Base-by-base conservation (phyloP, 768 basidiomycete genomes). In the Amanita fuliginea region DNA sequence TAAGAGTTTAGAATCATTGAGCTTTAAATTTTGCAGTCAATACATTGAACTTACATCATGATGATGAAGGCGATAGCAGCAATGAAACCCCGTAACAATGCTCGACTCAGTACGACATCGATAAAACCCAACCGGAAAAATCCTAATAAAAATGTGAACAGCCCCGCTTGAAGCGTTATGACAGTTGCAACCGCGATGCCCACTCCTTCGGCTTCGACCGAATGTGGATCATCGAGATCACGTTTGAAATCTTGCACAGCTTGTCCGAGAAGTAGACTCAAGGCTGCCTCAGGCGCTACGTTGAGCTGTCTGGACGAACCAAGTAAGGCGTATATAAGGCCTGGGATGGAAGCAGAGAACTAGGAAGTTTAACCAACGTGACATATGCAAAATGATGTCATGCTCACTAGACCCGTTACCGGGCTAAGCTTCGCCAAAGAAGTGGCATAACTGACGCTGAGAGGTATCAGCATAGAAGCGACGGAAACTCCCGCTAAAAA, bases 401-500 rank as follows among this genome's bases (percentile, higher is more conserved):
- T 11, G 67, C 85, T 55, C 59, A 89, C 87, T 59, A 97, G 67
- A 44, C 94, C 94, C 39, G 89, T 77, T 2, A 89, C 76, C 10
- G 93, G 92, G 53, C 79, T 86, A 35, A 96, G 68, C 55, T 87
- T 81, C 14, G 93, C 91, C 9, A 97, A 69, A 0, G 90, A 86
- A 3, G 86, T 81, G 6, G 90, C 94, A 59, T 97, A 96, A 62
- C 87, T 90, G 62, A 96, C 86, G 1, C 89, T 87, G 62, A 89
- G 83, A 5, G 88, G 86, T 59, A 89, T 85, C 39, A 89, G 72
- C 75, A 89, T 85, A 45, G 80, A 82, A 16, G 86, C 85, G 7
- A 96, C 81, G 0, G 92, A 92, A 24, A 92, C 59, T 14, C 93
- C 94, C 22, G 88, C 89, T 0, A 91, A 69, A n/a, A 89, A 56